These are phyloP conservation scores for Falciphora oryzae DNA, from an alignment of 2,329 filamentous ascomycete genomes.

Conservation along the genomic window DNA sequence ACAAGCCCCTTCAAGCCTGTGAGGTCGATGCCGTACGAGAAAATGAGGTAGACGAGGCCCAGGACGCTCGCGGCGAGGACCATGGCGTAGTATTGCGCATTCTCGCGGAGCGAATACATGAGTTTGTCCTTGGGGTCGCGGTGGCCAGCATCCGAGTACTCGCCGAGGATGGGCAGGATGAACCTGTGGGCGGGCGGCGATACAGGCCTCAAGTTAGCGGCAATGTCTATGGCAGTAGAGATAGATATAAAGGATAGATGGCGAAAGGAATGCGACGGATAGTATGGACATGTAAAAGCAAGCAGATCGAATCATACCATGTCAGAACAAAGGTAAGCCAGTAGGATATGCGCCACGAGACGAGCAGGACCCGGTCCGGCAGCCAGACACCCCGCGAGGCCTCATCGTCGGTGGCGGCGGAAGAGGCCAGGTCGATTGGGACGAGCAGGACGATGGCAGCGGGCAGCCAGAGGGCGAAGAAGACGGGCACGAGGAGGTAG, in stretches of 20 bases:
- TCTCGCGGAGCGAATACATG: constrained; percentile 77
- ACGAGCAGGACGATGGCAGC: constrained; percentile 88
- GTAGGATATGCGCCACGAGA: constrained; percentile 92
- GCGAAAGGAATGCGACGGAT: constrained; percentile 3
- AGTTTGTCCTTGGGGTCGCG: constrained; percentile 77
- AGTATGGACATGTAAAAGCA: constrained; percentile 10
- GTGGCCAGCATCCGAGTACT: constrained; percentile 92
- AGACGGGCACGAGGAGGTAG: constrained; percentile 86
- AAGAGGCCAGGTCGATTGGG: constrained; percentile 91
- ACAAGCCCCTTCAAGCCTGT: constrained; percentile 73
- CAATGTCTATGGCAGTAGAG: not conserved
- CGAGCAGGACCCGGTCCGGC: constrained; percentile 67
- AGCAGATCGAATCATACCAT: constrained; percentile 59
- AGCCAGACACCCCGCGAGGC: constrained; percentile 81
- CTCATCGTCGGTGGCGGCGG: constrained; percentile 65
- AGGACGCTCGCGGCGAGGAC: constrained; percentile 64
- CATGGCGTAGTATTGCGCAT: constrained; percentile 83
- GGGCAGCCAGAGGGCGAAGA: constrained; percentile 90
- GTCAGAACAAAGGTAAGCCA: constrained; percentile 95
- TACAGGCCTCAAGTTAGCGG: not conserved
- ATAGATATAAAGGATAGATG: not conserved
- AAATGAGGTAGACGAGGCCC: constrained; percentile 77
- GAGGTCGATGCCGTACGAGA: constrained; percentile 68
- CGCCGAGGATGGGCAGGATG: constrained; percentile 85
- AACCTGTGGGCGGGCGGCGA: constrained; percentile 48